phyloP scores from a whole-genome alignment of 1,139 yeast species.

The Diutina ranongensis region DNA sequence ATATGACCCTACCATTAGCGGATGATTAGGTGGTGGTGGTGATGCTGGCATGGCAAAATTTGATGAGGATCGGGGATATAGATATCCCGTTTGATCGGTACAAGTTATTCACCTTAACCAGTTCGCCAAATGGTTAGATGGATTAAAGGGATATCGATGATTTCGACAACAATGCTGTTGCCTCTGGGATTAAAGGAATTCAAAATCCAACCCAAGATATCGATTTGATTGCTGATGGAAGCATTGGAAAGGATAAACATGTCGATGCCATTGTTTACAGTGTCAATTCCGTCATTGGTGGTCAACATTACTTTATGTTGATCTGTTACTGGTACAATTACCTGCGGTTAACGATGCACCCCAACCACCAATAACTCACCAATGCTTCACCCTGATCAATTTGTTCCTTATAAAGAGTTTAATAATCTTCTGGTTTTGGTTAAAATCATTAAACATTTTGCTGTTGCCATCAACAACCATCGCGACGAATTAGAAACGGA shows the following conservation, averaged over 20 bases:
- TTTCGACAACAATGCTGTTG: conserved; percentile 15
- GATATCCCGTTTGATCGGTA: conserved; percentile 33
- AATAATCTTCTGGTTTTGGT: conserved; percentile 46
- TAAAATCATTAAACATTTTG: conserved; percentile 45
- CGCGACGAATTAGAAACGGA: not conserved
- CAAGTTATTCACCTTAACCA: conserved; percentile 33
- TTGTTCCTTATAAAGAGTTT: conserved; percentile 48
- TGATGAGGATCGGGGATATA: conserved; percentile 9
- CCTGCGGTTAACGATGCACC: conserved; percentile 10
- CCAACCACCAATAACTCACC: conserved; percentile 21
- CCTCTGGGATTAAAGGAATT: conserved; percentile 11
- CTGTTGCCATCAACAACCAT: conserved; percentile 17
- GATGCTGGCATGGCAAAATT: conserved; percentile 7
- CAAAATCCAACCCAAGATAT: conserved; percentile 14
- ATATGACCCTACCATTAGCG: conserved; percentile 6
- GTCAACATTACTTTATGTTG: conserved; percentile 39
- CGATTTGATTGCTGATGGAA: conserved; percentile 11
- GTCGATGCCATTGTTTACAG: not conserved
- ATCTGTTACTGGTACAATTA: conserved; percentile 18
- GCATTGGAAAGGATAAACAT: conserved; percentile 34
- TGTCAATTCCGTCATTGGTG: conserved; percentile 21
- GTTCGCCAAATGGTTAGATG: conserved; percentile 35
- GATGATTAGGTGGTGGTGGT: conserved; percentile 17
- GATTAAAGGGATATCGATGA: conserved; percentile 15
- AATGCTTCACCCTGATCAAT: conserved; percentile 36